Conservation (phyloP, 2,329 filamentous ascomycete genomes). For the Penicillium sp. region DNA sequence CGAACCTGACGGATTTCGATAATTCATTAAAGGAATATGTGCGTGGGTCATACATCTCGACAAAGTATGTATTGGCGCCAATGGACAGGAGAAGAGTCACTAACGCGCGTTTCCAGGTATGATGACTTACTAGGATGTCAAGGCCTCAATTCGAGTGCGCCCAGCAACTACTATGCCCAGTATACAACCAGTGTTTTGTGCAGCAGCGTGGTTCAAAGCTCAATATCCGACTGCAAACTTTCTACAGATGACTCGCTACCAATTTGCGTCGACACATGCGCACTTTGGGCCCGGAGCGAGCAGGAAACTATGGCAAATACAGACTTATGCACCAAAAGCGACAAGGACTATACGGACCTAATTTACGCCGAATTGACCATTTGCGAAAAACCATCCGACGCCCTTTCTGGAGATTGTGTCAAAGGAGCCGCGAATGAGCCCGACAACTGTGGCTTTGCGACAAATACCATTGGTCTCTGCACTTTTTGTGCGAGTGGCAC, state of each 20-base stretch:
- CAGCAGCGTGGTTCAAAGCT: constrained; percentile 91
- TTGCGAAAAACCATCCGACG: constrained; percentile 77
- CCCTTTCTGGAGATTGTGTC: constrained; percentile 74
- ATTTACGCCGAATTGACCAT: constrained; percentile 91
- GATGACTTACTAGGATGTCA: constrained; percentile 76
- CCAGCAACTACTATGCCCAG: constrained; percentile 80
- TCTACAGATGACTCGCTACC: constrained; percentile 65
- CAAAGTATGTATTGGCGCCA: constrained; percentile 60
- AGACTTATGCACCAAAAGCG: constrained; percentile 67
- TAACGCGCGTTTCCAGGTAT: constrained; percentile 60
- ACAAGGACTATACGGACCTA: constrained; percentile 65
- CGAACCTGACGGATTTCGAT: constrained; percentile 74
- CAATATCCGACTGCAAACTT: constrained; percentile 66
- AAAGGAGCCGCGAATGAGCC: constrained; percentile 75
- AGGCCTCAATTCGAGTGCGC: constrained; percentile 72
- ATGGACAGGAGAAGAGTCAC: neutral
- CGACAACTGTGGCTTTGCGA: constrained; percentile 78
- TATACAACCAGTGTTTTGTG: constrained; percentile 91
- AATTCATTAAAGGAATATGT: constrained; percentile 69
- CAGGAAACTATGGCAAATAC: constrained; percentile 75
- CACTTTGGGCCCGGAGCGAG: constrained; percentile 69
- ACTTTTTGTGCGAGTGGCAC: constrained; percentile 89
- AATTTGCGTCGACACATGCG: constrained; percentile 86
- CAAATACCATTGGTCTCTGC: constrained; percentile 72
- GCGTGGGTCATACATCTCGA: constrained; percentile 67